phyloP scores from a whole-genome alignment of 1,284 basidiomycete species.

The Wolfiporia cocos region DNA sequence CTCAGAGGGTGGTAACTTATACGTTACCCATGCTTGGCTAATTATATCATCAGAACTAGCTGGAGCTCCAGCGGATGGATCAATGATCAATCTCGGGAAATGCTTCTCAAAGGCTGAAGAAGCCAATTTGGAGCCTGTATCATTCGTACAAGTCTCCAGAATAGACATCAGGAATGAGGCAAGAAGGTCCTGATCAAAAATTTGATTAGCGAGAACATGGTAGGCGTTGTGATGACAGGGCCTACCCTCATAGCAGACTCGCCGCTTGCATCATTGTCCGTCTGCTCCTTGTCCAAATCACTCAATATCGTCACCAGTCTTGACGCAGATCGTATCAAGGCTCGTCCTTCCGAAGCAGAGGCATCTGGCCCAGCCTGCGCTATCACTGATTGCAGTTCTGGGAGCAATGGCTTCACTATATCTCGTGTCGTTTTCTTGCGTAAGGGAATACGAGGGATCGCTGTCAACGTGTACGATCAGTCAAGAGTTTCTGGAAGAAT shows the following conservation, averaged over 20 bases:
- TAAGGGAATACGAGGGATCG: constrained; percentile 36
- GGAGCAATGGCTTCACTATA: constrained; percentile 34
- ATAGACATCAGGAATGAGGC: constrained; percentile 34
- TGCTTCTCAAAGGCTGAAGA: constrained; percentile 38
- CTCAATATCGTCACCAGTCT: constrained; percentile 24
- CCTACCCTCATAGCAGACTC: constrained; percentile 4
- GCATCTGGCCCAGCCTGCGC: constrained; percentile 20
- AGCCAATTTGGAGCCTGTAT: constrained; percentile 37
- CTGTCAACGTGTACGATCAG: constrained; percentile 24
- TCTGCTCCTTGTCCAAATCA: constrained; percentile 26
- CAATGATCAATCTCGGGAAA: constrained; percentile 32
- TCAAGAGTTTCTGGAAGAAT: not conserved
- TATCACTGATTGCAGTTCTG: constrained; percentile 32
- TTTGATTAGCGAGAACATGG: constrained; percentile 15
- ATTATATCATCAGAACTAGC: constrained; percentile 4
- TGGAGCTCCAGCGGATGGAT: constrained; percentile 1
- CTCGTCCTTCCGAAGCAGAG: constrained; percentile 29
- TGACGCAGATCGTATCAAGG: constrained; percentile 30
- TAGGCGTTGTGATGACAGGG: constrained; percentile 15
- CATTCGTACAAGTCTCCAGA: constrained; percentile 33
- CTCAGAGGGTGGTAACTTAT: not conserved
- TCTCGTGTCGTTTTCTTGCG: constrained; percentile 19
- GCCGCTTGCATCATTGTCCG: constrained; percentile 15
- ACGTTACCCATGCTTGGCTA: not conserved
- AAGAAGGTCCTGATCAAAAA: constrained; percentile 33